These are phyloP conservation scores for Fraxinus floribunda DNA, from an alignment of 305 asterid genomes.

Conservation along the genomic window DNA sequence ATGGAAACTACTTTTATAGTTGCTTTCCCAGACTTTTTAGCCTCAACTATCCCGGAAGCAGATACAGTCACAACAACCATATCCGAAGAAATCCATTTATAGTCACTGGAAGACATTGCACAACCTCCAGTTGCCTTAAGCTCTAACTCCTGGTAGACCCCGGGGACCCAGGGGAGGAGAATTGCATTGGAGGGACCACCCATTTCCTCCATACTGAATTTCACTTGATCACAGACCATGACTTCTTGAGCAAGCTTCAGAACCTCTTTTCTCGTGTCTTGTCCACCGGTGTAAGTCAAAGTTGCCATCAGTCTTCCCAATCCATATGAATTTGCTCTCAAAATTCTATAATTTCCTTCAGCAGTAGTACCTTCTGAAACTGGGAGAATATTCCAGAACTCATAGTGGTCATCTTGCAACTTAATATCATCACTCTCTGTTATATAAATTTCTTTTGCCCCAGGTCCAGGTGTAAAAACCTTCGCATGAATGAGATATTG, in stretches of 20 bases:
- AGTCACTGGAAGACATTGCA: slow-evolving; percentile 74
- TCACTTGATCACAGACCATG: slow-evolving; percentile 86
- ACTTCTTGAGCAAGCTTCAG: slow-evolving; percentile 84
- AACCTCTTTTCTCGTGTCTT: slow-evolving; percentile 55
- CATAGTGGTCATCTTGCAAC: slow-evolving; percentile 53
- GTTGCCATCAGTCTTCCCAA: slow-evolving; percentile 77
- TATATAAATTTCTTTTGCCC: slow-evolving; percentile 63
- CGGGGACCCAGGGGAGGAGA: slow-evolving; percentile 83
- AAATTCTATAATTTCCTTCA: slow-evolving; percentile 45
- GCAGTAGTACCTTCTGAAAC: slow-evolving; percentile 40
- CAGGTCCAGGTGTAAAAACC: slow-evolving; percentile 69
- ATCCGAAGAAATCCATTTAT: slow-evolving; percentile 86
- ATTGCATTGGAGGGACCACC: slow-evolving; percentile 36
- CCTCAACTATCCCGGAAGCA: slow-evolving; percentile 73
- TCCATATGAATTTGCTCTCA: slow-evolving; percentile 64
- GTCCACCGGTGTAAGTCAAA: slow-evolving; percentile 56
- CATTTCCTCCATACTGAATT: slow-evolving; percentile 43
- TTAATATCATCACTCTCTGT: slow-evolving; percentile 66
- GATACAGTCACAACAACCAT: slow-evolving; percentile 70
- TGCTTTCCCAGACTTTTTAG: slow-evolving; percentile 79
- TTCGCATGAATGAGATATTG: slow-evolving; percentile 61
- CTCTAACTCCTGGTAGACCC: slow-evolving; percentile 81
- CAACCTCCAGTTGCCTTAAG: slow-evolving; percentile 85
- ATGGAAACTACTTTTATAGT: slow-evolving; percentile 70
- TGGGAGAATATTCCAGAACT: slow-evolving; percentile 68